Evolutionary conservation across 148 eudicot genomes (phyloP).

Genomic region (Tetragonia tetragonoides): DNA sequence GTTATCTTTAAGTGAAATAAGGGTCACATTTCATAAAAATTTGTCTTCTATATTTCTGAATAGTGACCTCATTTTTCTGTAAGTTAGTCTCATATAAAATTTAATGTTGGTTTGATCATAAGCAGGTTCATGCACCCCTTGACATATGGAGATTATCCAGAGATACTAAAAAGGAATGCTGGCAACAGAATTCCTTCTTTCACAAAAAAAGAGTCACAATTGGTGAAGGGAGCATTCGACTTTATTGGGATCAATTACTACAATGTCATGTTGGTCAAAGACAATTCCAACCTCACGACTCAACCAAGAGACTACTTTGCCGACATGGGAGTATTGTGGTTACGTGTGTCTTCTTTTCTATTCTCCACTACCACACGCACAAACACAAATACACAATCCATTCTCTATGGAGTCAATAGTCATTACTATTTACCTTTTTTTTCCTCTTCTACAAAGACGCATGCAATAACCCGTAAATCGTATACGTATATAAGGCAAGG

Average conservation of each 20-base stretch:
- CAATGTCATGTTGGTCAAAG: slow-evolving; percentile 17
- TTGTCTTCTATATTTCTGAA: too few relatives aligned
- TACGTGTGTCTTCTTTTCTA: slow-evolving; percentile 22
- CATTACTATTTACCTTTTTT: too few relatives aligned
- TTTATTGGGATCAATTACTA: slow-evolving; percentile 63
- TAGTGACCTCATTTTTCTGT: too few relatives aligned
- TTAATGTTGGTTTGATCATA: background rate
- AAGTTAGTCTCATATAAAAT: too few relatives aligned
- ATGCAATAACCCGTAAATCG: too few relatives aligned
- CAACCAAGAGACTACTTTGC: slow-evolving; percentile 22
- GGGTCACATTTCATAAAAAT: too few relatives aligned
- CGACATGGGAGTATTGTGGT: slow-evolving; percentile 30
- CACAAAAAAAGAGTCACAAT: slow-evolving; percentile 36
- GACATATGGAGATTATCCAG: slow-evolving; percentile 58
- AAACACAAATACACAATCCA: too few relatives aligned
- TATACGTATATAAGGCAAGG: too few relatives aligned
- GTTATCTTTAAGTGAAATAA: too few relatives aligned
- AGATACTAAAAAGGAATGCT: slow-evolving; percentile 36
- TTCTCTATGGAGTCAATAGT: too few relatives aligned
- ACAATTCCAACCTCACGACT: slow-evolving; percentile 31
- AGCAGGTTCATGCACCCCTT: slow-evolving; percentile 53
- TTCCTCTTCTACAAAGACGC: too few relatives aligned
- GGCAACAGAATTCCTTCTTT: slow-evolving; percentile 54
- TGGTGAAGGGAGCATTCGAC: slow-evolving; percentile 55
- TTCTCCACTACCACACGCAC: too few relatives aligned